Base-by-base conservation (phyloP, 371 early-diverging fungal species). In the Paramicrosporidium saccamoebae region DNA sequence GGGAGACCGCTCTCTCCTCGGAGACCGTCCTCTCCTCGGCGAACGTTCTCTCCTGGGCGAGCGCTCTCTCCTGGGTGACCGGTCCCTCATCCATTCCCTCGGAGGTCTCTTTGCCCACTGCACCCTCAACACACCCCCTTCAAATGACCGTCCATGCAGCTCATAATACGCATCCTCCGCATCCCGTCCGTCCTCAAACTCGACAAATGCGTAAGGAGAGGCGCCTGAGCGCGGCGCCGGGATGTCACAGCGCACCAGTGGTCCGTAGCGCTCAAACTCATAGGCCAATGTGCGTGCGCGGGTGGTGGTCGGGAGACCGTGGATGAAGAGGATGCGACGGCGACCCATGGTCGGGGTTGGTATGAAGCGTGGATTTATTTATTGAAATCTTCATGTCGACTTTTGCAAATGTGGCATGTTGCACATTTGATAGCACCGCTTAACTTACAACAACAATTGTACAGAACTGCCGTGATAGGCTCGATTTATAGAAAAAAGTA, bases 81-180 rank as follows among this genome's bases (percentile, higher is more conserved):
- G 6, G 18, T 6, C 6, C 7, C 7, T 6, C 18, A 7, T 18
- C 7, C 7, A 18, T 6, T 18, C n/a, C 7, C 53, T 45, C 1
- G 66, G 66, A 7, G 60, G 40, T 15, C 55, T 55, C 37, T 58
- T 58, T 22, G 67, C 64, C 56, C 57, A 64, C 50, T 79, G 69
- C 24, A 82, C 52, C 22, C 52, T 52, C 22, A 82, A 37, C 8
- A 55, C 42, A 38, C 51, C 41, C n/a, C 79, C 77, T 21, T 71
- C 72, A 16, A 82, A 42, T 15, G 55, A 49, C 33, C 55, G 33
- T 20, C 69, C 71, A 36, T 71, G 73, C 78, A 82, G 64, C 24
- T 72, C 78, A 32, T 68, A 42, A 34, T 53, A 68, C 11, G 81
- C 81, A 37, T 73, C 74, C 12, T 61, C 65, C 8, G 79, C 78